phyloP scores from a whole-genome alignment of 2,329 filamentous ascomycete species.

The Cucurbitaria berberidis region DNA sequence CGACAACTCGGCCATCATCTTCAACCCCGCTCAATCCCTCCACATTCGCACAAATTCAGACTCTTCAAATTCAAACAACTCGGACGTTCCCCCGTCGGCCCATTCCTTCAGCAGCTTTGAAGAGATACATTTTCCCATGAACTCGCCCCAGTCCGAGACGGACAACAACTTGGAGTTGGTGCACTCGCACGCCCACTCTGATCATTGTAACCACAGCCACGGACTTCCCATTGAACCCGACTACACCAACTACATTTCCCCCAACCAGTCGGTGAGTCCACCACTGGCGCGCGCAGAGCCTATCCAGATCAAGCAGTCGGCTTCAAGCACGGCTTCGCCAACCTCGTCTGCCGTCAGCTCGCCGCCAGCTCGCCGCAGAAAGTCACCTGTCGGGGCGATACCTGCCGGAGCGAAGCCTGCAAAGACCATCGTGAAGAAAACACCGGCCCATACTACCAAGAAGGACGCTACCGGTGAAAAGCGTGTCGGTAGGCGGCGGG shows the following conservation, averaged over 20 bases:
- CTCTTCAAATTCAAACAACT: conserved; percentile 80
- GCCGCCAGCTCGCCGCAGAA: conserved; percentile 71
- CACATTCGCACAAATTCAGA: conserved; percentile 88
- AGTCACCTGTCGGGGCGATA: conserved; percentile 68
- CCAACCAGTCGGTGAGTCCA: conserved; percentile 66
- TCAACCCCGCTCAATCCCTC: conserved; percentile 88
- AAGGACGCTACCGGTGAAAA: conserved; percentile 82
- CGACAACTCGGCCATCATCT: conserved; percentile 68
- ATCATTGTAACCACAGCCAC: conserved; percentile 37
- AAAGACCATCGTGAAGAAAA: conserved; percentile 83
- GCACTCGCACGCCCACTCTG: conserved; percentile 33
- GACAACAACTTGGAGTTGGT: conserved; percentile 41
- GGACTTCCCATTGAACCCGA: conserved; percentile 36
- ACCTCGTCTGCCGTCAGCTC: conserved; percentile 60
- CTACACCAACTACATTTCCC: conserved; percentile 49
- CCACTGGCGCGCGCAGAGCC: conserved; percentile 71
- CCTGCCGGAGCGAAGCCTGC: conserved; percentile 75
- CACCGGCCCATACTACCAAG: conserved; percentile 70
- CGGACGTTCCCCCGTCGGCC: conserved; percentile 64
- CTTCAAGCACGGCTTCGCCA: conserved; percentile 65
- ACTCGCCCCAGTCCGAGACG: conserved; percentile 79
- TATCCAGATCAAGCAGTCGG: conserved; percentile 70
- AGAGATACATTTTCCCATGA: conserved; percentile 72
- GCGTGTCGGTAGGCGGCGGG: conserved; percentile 88
- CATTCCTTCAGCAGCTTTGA: conserved; percentile 82